phyloP scores from a whole-genome alignment of 1,284 basidiomycete species.

The Ganoderma lingzhi region DNA sequence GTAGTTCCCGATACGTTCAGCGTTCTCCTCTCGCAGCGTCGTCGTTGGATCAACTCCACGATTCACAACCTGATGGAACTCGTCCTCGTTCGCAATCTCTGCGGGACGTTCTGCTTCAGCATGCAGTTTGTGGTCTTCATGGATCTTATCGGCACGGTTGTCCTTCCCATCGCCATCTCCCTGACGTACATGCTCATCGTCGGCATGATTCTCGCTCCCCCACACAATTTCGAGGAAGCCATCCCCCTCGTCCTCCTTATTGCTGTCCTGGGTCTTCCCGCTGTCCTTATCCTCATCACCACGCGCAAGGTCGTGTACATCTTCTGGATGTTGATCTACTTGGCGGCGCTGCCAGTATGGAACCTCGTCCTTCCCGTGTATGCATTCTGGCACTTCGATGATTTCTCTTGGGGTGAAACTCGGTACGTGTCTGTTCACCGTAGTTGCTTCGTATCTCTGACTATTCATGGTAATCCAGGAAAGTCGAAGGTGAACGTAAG shows the following conservation, averaged over 20 bases:
- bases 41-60: constrained; percentile 99
- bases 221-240: constrained; percentile 88
- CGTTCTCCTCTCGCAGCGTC: constrained; percentile 94
- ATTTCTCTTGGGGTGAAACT: constrained; percentile 99
- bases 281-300: constrained; percentile 91
- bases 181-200: constrained; percentile 92
- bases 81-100: constrained; percentile 95
- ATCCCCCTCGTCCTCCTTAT: constrained; percentile 93
- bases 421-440: constrained; percentile 57
- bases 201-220: constrained; percentile 84
- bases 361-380: constrained; percentile 95
- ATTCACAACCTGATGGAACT: constrained; percentile 99
- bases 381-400: constrained; percentile 99
- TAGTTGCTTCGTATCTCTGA: neutral
- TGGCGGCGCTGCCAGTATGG: constrained; percentile 93
- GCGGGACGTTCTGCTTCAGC: constrained; percentile 95
- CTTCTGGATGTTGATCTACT: constrained; percentile 97
- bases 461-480: constrained; percentile 57
- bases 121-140: constrained; percentile 99
- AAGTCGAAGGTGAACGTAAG: constrained; percentile 91
- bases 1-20: constrained; percentile 96
- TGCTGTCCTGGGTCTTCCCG: constrained; percentile 94
- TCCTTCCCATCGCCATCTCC: constrained; percentile 93
- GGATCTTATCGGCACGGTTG: constrained; percentile 96
- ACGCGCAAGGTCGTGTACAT: constrained; percentile 96